Conservation (phyloP, 148 eudicot species). For the Oxyria digyna region DNA sequence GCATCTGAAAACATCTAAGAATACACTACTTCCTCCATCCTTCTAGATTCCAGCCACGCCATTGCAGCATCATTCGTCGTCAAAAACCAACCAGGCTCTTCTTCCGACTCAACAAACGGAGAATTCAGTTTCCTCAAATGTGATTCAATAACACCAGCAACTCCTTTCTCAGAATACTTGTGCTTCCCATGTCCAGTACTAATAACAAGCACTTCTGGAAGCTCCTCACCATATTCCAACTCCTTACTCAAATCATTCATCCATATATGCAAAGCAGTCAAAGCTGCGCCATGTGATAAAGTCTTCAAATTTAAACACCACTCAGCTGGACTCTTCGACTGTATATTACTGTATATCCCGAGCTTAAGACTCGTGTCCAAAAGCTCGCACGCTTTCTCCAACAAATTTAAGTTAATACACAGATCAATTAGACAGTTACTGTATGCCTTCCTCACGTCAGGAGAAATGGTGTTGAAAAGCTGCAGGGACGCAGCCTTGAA, state of each 20-base stretch:
- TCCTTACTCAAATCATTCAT: conserved; percentile 62
- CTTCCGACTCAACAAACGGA: conserved; percentile 75
- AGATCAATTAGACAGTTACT: conserved; percentile 73
- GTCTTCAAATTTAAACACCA: conserved; percentile 85
- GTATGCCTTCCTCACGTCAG: conserved; percentile 50
- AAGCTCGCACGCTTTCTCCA: conserved; percentile 73
- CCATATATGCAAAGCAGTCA: conserved; percentile 85
- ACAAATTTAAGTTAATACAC: conserved; percentile 51
- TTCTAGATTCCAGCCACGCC: conserved; percentile 32
- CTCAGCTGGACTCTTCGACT: conserved; percentile 41
- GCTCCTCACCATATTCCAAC: conserved; percentile 59
- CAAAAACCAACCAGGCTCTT: conserved; percentile 34
- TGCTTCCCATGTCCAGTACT: conserved; percentile 96
- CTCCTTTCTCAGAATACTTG: conserved; percentile 56
- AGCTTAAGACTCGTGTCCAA: conserved; percentile 47
- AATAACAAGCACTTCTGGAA: conserved; percentile 68
- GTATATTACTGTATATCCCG: conserved; percentile 47
- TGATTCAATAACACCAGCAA: conserved; percentile 53
- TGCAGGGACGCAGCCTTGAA: conserved; percentile 35
- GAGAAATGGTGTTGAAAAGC: conserved; percentile 33
- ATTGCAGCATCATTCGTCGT: conserved; percentile 23
- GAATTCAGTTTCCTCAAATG: conserved; percentile 75
- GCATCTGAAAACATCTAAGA: background rate
- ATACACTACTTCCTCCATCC: conserved; percentile 3
- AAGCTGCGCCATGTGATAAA: conserved; percentile 78